These are phyloP conservation scores for Daldinia sp. DNA, from an alignment of 2,329 filamentous ascomycete genomes.

Conservation along the genomic window DNA sequence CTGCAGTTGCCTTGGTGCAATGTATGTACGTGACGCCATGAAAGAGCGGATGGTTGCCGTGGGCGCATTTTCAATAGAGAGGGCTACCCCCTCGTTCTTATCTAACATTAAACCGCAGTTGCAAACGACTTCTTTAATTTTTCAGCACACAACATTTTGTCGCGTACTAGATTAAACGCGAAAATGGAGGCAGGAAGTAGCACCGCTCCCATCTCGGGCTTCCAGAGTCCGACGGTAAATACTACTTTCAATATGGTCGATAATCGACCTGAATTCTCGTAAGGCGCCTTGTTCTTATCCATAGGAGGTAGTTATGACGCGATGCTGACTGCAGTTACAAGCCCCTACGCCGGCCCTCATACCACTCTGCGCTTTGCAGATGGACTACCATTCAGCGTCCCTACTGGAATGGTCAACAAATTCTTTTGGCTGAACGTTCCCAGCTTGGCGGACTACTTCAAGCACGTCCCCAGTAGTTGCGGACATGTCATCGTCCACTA, in stretches of 20 bases:
- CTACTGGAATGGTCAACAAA: conserved; percentile 8
- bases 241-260: neutral
- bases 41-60: neutral
- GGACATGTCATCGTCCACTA: conserved; percentile 46
- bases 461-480: conserved; percentile 37
- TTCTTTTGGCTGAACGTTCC: conserved; percentile 3
- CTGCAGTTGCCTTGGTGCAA: neutral
- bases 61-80: neutral
- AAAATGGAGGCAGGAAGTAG: neutral
- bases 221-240: neutral
- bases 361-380: conserved; percentile 11
- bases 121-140: neutral
- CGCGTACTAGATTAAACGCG: neutral
- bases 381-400: conserved; percentile 14
- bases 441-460: neutral
- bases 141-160: neutral
- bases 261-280: conserved; percentile 12
- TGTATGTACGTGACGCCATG: neutral
- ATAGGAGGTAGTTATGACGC: neutral
- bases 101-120: neutral
- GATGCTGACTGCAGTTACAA: conserved; percentile 9
- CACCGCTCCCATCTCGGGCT: neutral
- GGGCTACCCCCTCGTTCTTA: neutral
- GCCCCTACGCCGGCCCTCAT: conserved; percentile 16
- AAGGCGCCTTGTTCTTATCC: conserved; percentile 4